These are phyloP conservation scores for Hypoxylon sp. DNA, from an alignment of 2,329 filamentous ascomycete species.

Conservation along the genomic window DNA sequence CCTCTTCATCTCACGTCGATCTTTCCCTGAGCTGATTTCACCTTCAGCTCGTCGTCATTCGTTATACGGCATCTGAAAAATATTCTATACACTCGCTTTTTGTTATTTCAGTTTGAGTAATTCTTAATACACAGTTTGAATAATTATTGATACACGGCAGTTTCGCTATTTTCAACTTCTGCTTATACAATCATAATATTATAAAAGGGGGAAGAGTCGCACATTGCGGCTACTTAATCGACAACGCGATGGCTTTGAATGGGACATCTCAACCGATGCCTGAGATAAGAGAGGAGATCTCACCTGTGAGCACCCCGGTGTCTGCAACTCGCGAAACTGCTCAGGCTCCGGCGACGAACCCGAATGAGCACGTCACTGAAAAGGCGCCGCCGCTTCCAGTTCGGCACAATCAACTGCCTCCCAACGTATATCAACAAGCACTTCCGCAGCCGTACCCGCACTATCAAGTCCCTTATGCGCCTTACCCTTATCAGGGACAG, in stretches of 20 bases:
- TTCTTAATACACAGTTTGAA: no score
- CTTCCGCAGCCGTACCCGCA: constrained; percentile 39
- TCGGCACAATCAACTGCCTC: constrained; percentile 23
- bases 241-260: constrained; percentile 33
- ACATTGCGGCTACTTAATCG: constrained; percentile 1
- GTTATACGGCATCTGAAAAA: constrained; percentile 27
- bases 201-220: constrained; percentile 10
- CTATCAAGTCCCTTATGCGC: constrained; percentile 35
- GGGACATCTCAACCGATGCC: constrained; percentile 18
- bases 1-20: constrained; percentile 23
- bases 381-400: constrained; percentile 31
- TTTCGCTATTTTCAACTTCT: constrained; percentile 1
- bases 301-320: constrained; percentile 21
- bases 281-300: constrained; percentile 28
- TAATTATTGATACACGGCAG: constrained; percentile 24
- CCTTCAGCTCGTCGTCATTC: constrained; percentile 39
- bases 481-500: constrained; percentile 38
- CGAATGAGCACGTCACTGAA: constrained; percentile 12
- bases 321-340: constrained; percentile 19
- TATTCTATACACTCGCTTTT: constrained; percentile 31
- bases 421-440: constrained; percentile 32
- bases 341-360: constrained; percentile 12
- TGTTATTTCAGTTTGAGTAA: constrained; percentile 7
- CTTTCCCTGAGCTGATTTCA: constrained; percentile 25
- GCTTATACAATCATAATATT: constrained; percentile 1